Base-by-base conservation (phyloP, 2,329 filamentous ascomycete genomes). In the Sclerotiophoma versabilis region DNA sequence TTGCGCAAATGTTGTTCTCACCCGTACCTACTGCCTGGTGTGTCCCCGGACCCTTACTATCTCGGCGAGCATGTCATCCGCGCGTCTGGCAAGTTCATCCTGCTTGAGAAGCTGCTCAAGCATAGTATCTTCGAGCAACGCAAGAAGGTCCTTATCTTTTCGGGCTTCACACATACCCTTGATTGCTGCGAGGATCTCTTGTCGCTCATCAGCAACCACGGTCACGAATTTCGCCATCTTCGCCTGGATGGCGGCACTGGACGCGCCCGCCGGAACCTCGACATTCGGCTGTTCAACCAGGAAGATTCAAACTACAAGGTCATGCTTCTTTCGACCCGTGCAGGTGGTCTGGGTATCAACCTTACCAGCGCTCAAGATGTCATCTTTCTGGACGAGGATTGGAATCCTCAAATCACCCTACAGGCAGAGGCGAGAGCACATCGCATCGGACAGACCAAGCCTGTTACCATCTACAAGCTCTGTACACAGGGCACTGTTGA, bases 111-210 rank as follows among this genome's bases (percentile, higher is more conserved):
- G 62, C 72, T 83, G 4, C 64, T 83, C 27, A 75, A 76, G 11
- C 76, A 82, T 51, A 70, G 80, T 2, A 78, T 84, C 2, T 65
- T 83, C 43, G 76, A 80, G 50, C 74, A 81, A 42, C 69, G 71
- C n/a, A 81, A 81, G 62, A 85, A 85, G 57, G 73, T 85, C 0
- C 69, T 85, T 5, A 81, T 85, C n/a, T 85, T 86, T 54, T 83
- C 82, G 0, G 77, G 80, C 2, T 85, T 84, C 53, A 83, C 80
- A 0, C 70, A 72, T 10, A 81, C 79, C 3, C 72, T 85, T 0
- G 77, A 84, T 55, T 76, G 79, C 17, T 81, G 79, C 30, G 82
- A 85, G 49, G 81, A 84, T 47, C 70, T 85, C 0, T 62, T 85
- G 1, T 60, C 68, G 0, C 63, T 80, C 7, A 76, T 81, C 41